Conservation (phyloP, 192 early-diverging fungal species). For the Thoreauomyces humboldtii region DNA sequence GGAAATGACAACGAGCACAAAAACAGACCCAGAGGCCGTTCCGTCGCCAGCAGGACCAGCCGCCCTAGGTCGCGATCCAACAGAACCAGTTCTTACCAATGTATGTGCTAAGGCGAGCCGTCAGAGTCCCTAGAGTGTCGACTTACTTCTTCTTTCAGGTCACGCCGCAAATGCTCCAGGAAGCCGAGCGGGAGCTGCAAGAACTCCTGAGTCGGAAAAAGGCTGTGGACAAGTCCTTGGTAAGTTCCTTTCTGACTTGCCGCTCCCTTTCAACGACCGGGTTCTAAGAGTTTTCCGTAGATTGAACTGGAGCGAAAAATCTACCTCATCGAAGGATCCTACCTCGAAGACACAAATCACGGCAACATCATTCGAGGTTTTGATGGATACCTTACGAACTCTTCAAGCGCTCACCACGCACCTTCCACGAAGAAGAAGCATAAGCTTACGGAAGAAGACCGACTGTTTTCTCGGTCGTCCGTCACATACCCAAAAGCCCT, state of each 20-base stretch:
- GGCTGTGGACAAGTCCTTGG: conserved; percentile 73
- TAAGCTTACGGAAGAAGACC: conserved; percentile 74
- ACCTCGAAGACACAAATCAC: conserved; percentile 81
- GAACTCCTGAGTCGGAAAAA: conserved; percentile 76
- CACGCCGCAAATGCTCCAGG: conserved; percentile 35
- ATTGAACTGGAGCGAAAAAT: conserved; percentile 74
- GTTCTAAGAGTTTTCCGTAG: conserved; percentile 33
- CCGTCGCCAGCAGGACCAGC: too few species aligned
- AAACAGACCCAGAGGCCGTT: too few species aligned
- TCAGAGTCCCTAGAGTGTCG: too few species aligned
- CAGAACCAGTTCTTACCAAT: too few species aligned
- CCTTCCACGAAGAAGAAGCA: conserved; percentile 52
- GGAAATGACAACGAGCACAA: too few species aligned
- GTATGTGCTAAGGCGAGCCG: too few species aligned
- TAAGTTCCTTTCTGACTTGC: too few species aligned
- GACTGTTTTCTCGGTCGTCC: conserved; percentile 80
- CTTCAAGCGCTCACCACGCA: too few species aligned
- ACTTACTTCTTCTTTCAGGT: too few species aligned
- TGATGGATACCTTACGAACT: conserved; percentile 76
- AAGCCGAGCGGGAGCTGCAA: conserved; percentile 74
- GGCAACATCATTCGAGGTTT: conserved; percentile 91
- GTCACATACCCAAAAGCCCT: conserved; percentile 44
- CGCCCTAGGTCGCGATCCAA: too few species aligned
- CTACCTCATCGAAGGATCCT: conserved; percentile 83
- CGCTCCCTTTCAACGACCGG: too few species aligned